Percentiles rank a stretch among this genome's conserved stretches.
These are phyloP conservation scores for Neohortaea acidophila DNA, from an alignment of 495 filamentous ascomycete species.

Conservation along the genomic window DNA sequence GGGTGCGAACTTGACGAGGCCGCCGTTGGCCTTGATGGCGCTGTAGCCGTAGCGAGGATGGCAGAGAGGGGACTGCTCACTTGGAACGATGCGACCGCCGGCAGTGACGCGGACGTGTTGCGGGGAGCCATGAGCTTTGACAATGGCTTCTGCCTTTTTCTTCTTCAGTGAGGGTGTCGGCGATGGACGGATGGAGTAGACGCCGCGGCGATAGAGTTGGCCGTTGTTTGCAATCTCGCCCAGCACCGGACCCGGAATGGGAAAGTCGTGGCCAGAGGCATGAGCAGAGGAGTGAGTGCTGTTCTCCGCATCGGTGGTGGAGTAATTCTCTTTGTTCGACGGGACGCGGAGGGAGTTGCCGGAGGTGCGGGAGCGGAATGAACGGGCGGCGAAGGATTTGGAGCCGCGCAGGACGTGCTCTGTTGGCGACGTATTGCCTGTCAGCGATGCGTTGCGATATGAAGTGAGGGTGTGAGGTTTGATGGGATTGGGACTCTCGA, in stretches of 20 bases:
- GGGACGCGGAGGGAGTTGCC: slow-evolving; percentile 8
- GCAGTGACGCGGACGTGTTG: slow-evolving; percentile 48
- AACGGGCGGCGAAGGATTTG: slow-evolving; percentile 17
- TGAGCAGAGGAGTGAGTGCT: slow-evolving; percentile 1
- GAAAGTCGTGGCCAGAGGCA: neutral
- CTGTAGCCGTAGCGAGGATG: slow-evolving; percentile 21
- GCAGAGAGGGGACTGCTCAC: slow-evolving; percentile 23
- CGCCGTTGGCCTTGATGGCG: slow-evolving; percentile 16
- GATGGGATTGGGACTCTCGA: neutral
- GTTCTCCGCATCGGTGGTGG: slow-evolving; percentile 13
- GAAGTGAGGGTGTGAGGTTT: neutral
- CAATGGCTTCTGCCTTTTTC: slow-evolving; percentile 29
- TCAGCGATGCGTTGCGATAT: slow-evolving; percentile 1
- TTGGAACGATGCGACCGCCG: slow-evolving; percentile 48
- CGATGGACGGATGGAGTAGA: slow-evolving; percentile 11
- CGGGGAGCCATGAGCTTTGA: slow-evolving; percentile 45
- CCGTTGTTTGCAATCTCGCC: slow-evolving; percentile 13
- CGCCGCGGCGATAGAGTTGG: slow-evolving; percentile 7
- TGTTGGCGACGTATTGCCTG: slow-evolving; percentile 3
- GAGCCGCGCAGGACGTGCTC: slow-evolving; percentile 20
- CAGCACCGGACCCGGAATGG: slow-evolving; percentile 7
- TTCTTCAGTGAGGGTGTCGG: slow-evolving; percentile 28
- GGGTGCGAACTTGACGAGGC: slow-evolving; percentile 16
- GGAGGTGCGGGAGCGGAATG: slow-evolving; percentile 14
- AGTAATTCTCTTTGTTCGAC: slow-evolving; percentile 18